Evolutionary conservation across 202 grass and related monocot species (phyloP), one percentile per base, ranked within the genome.

Genomic region (Eragrostis tef): DNA sequence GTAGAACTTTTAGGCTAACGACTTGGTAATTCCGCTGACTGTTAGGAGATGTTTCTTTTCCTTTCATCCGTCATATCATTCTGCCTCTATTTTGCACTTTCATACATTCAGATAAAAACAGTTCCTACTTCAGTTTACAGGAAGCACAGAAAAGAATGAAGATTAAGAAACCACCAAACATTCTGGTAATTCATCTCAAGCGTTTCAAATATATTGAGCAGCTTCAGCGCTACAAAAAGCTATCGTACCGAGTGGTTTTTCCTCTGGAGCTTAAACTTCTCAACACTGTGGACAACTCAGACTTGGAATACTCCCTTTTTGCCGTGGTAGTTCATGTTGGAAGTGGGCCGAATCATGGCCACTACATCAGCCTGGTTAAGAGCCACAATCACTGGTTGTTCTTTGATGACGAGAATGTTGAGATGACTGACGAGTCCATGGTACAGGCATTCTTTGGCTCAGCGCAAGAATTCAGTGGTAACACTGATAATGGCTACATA

Each of bases 141-240:
- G 95, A 98, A 88, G 95, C 95, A n/a, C 92, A 98, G 79, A 98
- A 98, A 83, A 93, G 95, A 81, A 93, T 98, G 95, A 98, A 98
- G 75, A 98, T 98, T 48, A 98, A 98, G 82, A 98, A 98, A 85
- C 90, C 95, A 43, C 95, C 95, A 58, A 78, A 93, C 31, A 93
- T 98, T 81, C 79, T 98, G 60, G 95, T 98, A 60, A 98, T 98
- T 53, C 95, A 98, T 49, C 90, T 98, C 46, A 98, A 98, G 70
- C 95, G 95, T 20, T 98, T 98, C 24, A 98, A 98, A 79, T 98
- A 94, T 80, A 91, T 98, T 17, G 95, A 98, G 79, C 95, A 98
- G 80, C 88, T 98, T 80, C 82, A 92, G 47, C 86, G 95, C 45
- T 89, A 98, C 84, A 98, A 98, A 90, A 98, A 98, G 74, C 86